A percentile compares a stretch with the other conserved stretches of the same genome.
Evolutionary conservation across 2,329 filamentous ascomycete species (phyloP).

Genomic region (Monilinia laxa): DNA sequence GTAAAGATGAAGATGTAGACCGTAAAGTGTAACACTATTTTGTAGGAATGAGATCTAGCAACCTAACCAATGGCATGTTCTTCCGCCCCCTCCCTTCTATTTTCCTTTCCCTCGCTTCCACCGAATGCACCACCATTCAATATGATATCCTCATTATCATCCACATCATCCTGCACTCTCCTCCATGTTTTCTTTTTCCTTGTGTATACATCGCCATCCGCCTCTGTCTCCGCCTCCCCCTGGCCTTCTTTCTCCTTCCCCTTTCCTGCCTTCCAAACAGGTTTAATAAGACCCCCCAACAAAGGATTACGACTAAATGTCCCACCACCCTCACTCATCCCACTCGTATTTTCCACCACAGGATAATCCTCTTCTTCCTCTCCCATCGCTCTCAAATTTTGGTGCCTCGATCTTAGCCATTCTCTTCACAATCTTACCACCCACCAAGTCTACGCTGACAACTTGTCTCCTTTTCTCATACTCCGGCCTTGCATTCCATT

Average conservation of each 20-base stretch:
- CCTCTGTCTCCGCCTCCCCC: slow-evolving; percentile 16
- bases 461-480: slow-evolving; percentile 70
- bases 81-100: slow-evolving; percentile 28
- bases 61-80: slow-evolving; percentile 7
- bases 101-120: slow-evolving; percentile 22
- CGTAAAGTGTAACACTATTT: too few species aligned
- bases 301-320: slow-evolving; percentile 42
- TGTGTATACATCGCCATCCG: slow-evolving; percentile 25
- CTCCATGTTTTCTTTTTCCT: slow-evolving; percentile 42
- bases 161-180: slow-evolving; percentile 45
- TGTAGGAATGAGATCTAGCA: neutral
- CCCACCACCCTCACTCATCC: slow-evolving; percentile 33
- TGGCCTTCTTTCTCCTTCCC: slow-evolving; percentile 36
- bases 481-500: slow-evolving; percentile 66
- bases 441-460: slow-evolving; percentile 66
- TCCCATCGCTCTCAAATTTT: slow-evolving; percentile 26
- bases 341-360: slow-evolving; percentile 21
- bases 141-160: slow-evolving; percentile 45
- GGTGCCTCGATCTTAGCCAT: slow-evolving; percentile 38
- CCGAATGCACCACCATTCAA: slow-evolving; percentile 43
- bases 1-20: too few species aligned
- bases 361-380: slow-evolving; percentile 34
- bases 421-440: slow-evolving; percentile 54
- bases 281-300: slow-evolving; percentile 40
- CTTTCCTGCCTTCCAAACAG: slow-evolving; percentile 39